Base-by-base conservation (phyloP, 2,329 filamentous ascomycete genomes). In the Mycogone perniciosa region DNA sequence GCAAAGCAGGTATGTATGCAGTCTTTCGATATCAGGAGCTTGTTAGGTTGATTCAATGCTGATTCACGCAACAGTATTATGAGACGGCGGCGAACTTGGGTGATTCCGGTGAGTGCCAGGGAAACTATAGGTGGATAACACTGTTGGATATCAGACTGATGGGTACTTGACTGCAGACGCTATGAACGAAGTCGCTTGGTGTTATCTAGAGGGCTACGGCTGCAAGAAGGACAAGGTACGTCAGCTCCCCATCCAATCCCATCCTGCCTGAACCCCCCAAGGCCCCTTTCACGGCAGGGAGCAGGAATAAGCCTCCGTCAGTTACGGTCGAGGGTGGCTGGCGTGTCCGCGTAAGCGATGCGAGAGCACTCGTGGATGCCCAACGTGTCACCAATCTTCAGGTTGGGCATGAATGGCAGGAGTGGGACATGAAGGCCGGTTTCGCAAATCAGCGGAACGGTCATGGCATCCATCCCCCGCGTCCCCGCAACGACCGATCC, bases 161-260 rank as follows among this genome's bases (percentile, higher is more conserved):
- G 34, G 42, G 13, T 11, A 34, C n/a, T 20, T 34, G 26, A 31
- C 52, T 55, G 39, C 60, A 84, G 93, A 99, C 73, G 93, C 91
- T 52, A 96, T 97, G 91, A 96, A 96, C 65, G 92, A 97, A 70
- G 86, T 86, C 48, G 93, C 85, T 34, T 95, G 90, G 89, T 99
- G 93, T 74, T 97, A 93, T 76, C 70, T 95, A 30, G 87, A 96
- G 66, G 93, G 93, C n/a, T 96, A 95, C 70, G 93, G 93, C 33
- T 92, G 90, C 64, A 93, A 90, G 69, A 99, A 97, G 70, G 91
- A 99, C 75, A 97, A 96, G 88, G 92, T 96, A 77, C 71, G 88
- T 81, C 42, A 31, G 13, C 11, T 38, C 10, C 20, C 35, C 34
- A 20, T 35, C 43, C 40, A 40, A 40, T 44, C 45, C 43, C 47